Evolutionary conservation across 345 rosid genomes (phyloP), one percentile per base, ranked within the genome.

Genomic region (Euphorbia peplus): DNA sequence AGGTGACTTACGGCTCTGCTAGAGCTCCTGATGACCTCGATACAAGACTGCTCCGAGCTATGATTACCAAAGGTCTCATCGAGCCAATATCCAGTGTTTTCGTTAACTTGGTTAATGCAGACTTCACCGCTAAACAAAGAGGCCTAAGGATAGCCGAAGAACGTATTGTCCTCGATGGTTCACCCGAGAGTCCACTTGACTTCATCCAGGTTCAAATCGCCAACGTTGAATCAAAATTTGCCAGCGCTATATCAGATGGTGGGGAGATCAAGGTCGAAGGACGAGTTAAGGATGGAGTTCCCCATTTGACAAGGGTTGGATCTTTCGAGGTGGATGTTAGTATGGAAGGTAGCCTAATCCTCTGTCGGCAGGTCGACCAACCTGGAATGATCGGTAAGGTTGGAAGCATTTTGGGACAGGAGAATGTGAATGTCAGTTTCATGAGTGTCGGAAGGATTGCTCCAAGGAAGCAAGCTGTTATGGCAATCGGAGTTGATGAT

Each of bases 401-500:
- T 5, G 79, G 79, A 53, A 75, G 66, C 63, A 41, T 75, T 3
- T 30, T 70, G 15, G 79, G 71, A 18, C 63, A 60, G 22, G 60
- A 70, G 47, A 75, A 75, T 52, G 79, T 75, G 59, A 75, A 75
- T 44, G 68, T 75, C 61, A 75, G 68, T 63, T 75, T 75, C 68
- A 75, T 75, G 79, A 75, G 75, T 15, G 79, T 75, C 0, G 79
- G 75, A 46, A 70, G 79, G 64, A 70, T 66, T 32, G 74, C 75
- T 25, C 70, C 71, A 2, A 32, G 74, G 18, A 75, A 75, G 68
- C 71, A 75, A 53, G 79, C 71, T 42, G 48, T 75, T 11, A 75
- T 75, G 79, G 79, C 79, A 44, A 75, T 75, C n/a, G 79, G 79
- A 30, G 79, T 70, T 51, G 79, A 75, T 60, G 79, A 75, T 1